Conservation (phyloP, 495 filamentous ascomycete genomes). For the Penicillium lividum region DNA sequence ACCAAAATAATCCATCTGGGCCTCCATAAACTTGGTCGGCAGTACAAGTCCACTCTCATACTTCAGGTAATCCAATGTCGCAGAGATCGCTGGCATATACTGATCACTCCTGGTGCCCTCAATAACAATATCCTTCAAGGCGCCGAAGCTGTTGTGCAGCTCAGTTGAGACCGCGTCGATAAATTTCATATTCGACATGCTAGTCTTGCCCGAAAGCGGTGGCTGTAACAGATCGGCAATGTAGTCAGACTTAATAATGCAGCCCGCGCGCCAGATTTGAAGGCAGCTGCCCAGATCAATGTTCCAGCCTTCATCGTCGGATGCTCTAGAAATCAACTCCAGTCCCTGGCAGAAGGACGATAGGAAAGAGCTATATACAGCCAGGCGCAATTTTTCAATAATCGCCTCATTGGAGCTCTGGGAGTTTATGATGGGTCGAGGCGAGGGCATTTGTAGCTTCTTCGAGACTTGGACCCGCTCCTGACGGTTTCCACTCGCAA, state of each 20-base stretch:
- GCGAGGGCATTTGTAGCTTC: slow-evolving; percentile 43
- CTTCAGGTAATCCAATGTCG: slow-evolving; percentile 71
- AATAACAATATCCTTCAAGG: slow-evolving; percentile 59
- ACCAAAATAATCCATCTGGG: slow-evolving; percentile 77
- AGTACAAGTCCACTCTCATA: slow-evolving; percentile 56
- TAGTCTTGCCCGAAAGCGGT: slow-evolving; percentile 33
- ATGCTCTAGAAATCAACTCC: slow-evolving; percentile 62
- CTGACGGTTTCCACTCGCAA: slow-evolving; percentile 62
- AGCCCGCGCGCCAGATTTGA: slow-evolving; percentile 71
- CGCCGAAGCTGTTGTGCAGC: slow-evolving; percentile 49
- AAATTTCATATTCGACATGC: slow-evolving; percentile 45
- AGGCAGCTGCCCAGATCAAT: slow-evolving; percentile 60
- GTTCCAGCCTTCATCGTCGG: slow-evolving; percentile 63
- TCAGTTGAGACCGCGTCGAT: slow-evolving; percentile 55
- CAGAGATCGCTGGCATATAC: slow-evolving; percentile 62
- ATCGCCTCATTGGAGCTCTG: slow-evolving; percentile 47
- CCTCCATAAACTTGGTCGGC: slow-evolving; percentile 73
- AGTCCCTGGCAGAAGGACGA: slow-evolving; percentile 67
- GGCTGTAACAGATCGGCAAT: slow-evolving; percentile 61
- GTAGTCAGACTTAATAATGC: slow-evolving; percentile 71
- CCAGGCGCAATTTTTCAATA: slow-evolving; percentile 59
- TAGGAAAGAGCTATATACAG: slow-evolving; percentile 65
- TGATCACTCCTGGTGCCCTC: slow-evolving; percentile 61
- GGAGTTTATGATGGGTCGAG: slow-evolving; percentile 40
- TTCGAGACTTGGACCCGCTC: slow-evolving; percentile 52